These are phyloP conservation scores for Aphanomyces stellatus DNA, from an alignment of 352 stramenopile genomes.

Conservation along the genomic window DNA sequence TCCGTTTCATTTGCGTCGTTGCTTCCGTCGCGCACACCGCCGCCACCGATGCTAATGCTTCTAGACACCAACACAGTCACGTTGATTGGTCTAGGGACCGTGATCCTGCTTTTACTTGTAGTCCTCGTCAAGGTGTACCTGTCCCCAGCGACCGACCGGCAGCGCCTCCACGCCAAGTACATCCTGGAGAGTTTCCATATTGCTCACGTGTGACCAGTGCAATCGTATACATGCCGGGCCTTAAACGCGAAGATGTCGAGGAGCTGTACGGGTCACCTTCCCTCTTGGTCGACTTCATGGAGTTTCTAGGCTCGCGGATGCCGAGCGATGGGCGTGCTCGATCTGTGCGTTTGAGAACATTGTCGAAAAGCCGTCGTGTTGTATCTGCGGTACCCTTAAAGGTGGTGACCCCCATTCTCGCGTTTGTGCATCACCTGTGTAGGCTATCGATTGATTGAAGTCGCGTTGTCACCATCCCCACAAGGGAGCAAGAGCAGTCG, in stretches of 20 bases:
- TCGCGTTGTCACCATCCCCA: too few species aligned
- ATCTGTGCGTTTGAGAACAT: constrained; percentile 14
- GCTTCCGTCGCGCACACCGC: too few species aligned
- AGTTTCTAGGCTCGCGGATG: background rate
- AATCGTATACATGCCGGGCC: constrained; percentile 9
- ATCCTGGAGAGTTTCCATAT: background rate
- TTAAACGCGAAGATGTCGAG: constrained; percentile 14
- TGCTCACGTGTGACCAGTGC: background rate
- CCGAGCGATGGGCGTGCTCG: constrained; percentile 9
- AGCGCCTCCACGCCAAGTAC: background rate
- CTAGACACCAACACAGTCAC: too few species aligned
- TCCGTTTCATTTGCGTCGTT: too few species aligned
- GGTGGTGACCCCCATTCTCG: background rate
- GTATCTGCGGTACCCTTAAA: constrained; percentile 11
- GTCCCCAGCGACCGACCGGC: too few species aligned
- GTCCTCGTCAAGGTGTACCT: background rate
- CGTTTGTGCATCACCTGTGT: too few species aligned
- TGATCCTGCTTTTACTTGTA: background rate
- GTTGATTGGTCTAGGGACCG: background rate
- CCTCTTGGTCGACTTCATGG: background rate
- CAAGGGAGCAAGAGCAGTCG: too few species aligned
- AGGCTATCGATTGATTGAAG: background rate
- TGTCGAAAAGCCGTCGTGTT: background rate
- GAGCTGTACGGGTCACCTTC: background rate
- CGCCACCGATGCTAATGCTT: too few species aligned